A percentile compares a stretch with the other conserved stretches of the same genome.
These are phyloP conservation scores for Trichoderma aggressivum DNA, from an alignment of 2,329 filamentous ascomycete genomes.

Conservation along the genomic window DNA sequence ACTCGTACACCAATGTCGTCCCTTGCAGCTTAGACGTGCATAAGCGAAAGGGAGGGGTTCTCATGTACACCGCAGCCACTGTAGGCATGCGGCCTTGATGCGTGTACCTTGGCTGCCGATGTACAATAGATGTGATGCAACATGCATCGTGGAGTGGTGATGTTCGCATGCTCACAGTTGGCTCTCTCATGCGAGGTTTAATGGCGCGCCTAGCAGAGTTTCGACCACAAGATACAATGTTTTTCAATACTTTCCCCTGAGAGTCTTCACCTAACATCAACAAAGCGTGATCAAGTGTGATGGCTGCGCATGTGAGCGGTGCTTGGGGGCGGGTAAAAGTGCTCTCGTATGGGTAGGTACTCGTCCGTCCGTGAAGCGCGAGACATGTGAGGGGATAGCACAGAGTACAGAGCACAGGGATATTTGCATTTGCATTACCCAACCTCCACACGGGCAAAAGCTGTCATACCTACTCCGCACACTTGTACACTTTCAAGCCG, in stretches of 20 bases:
- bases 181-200: neutral
- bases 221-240: neutral
- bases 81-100: neutral
- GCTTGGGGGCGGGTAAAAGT: slow-evolving; percentile 8
- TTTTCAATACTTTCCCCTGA: neutral
- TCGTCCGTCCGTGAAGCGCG: neutral
- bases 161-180: neutral
- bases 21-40: neutral
- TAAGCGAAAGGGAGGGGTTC: neutral
- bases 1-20: neutral
- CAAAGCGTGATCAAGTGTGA: slow-evolving; percentile 1
- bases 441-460: neutral
- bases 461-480: neutral
- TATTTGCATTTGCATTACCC: neutral
- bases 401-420: neutral
- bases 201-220: neutral
- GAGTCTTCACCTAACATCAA: neutral
- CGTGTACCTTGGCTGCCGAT: neutral
- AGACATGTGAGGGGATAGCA: neutral
- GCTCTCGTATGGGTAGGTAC: neutral
- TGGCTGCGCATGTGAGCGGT: neutral
- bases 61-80: neutral
- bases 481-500: neutral
- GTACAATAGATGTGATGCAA: neutral
- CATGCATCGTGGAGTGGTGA: neutral